phyloP scores from a whole-genome alignment of 192 early-diverging fungal genomes.

The Paraglomus occultum region DNA sequence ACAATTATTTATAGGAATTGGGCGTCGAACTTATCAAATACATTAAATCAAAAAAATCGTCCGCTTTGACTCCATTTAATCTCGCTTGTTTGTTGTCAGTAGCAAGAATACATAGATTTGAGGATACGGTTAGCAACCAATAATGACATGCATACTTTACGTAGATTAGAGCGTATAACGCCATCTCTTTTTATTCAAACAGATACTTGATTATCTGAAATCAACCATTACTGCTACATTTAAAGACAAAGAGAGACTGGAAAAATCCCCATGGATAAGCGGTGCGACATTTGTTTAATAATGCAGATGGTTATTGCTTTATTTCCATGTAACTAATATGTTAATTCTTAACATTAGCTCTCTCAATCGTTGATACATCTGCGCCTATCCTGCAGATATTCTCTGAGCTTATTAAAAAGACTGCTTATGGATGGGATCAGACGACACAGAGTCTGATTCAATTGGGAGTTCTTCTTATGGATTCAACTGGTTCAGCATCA shows the following conservation, averaged over 20 bases:
- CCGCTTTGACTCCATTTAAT: conserved; percentile 57
- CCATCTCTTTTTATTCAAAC: neutral
- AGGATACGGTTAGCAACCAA: conserved; percentile 46
- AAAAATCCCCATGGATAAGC: conserved; percentile 44
- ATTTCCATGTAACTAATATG: neutral
- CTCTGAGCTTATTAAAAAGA: conserved; percentile 43
- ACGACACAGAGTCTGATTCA: conserved; percentile 52
- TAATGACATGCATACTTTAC: neutral
- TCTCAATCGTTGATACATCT: conserved; percentile 32
- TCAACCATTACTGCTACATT: conserved; percentile 41
- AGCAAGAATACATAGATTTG: conserved; percentile 70
- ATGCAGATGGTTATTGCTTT: neutral
- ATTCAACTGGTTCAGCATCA: conserved; percentile 37
- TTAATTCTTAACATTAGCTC: conserved; percentile 13
- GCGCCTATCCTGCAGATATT: conserved; percentile 33
- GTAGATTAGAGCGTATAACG: neutral
- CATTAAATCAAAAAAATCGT: conserved; percentile 43
- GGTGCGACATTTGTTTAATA: conserved; percentile 18
- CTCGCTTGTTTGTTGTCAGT: conserved; percentile 65
- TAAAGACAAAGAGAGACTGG: conserved; percentile 48
- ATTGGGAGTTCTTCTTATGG: conserved; percentile 49
- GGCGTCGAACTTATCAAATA: conserved; percentile 55
- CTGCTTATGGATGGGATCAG: conserved; percentile 53
- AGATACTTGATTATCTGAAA: conserved; percentile 51
- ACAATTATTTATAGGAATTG: conserved; percentile 35